A percentile compares a stretch with the other conserved stretches of the same genome.
Evolutionary conservation across 1,284 basidiomycete species (phyloP).

Genomic region (Ceratobasidium sp.): DNA sequence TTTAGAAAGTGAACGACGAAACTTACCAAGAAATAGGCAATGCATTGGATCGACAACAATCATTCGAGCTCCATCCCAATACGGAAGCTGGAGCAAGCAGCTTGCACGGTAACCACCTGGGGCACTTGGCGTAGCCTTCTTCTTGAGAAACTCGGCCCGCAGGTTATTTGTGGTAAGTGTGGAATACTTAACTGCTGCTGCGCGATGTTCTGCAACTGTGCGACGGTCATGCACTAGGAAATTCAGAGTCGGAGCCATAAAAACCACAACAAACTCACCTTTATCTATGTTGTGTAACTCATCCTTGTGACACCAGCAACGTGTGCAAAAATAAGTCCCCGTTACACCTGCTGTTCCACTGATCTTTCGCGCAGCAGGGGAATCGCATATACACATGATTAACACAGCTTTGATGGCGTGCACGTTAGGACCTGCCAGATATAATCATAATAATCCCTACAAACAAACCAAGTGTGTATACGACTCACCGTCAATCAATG

Average conservation of each 20-base stretch:
- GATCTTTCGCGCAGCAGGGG: slow-evolving; percentile 2
- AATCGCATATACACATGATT: slow-evolving; percentile 1
- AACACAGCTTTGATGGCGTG: not conserved
- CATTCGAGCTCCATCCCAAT: slow-evolving; percentile 26
- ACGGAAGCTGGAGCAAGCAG: not conserved
- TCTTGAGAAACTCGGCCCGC: not conserved
- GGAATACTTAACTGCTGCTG: not conserved
- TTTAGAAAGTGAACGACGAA: no score
- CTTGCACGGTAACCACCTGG: not conserved
- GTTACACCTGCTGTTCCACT: not conserved
- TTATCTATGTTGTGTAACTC: not conserved
- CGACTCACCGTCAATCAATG: not conserved
- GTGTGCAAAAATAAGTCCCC: slow-evolving; percentile 8
- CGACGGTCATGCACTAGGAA: not conserved
- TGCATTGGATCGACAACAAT: slow-evolving; percentile 30
- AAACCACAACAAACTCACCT: no score
- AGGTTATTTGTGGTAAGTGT: not conserved
- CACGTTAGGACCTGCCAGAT: not conserved
- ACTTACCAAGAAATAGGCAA: slow-evolving; percentile 22
- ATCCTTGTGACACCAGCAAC: slow-evolving; percentile 13
- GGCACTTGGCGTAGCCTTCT: not conserved
- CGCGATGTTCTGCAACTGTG: not conserved
- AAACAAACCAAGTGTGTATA: not conserved
- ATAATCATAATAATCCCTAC: not conserved
- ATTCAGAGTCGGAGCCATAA: not conserved